These are phyloP conservation scores for Lentinula raphanica DNA, from an alignment of 768 basidiomycete genomes.

Conservation along the genomic window DNA sequence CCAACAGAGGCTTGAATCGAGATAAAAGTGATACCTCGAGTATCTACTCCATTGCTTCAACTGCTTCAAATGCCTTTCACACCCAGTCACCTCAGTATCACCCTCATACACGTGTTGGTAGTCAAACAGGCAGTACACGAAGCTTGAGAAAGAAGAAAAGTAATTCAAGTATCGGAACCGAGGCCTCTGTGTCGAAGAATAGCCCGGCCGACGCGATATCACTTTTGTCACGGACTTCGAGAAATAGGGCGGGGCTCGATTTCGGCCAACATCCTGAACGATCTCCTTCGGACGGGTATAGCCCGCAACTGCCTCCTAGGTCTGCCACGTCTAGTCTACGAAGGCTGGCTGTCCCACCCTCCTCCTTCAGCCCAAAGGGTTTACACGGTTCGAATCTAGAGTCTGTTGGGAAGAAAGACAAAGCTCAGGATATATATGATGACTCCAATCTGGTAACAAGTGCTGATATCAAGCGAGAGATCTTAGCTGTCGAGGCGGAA, in stretches of 20 bases:
- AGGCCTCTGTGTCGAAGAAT: slow-evolving; percentile 26
- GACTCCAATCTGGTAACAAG: slow-evolving; percentile 57
- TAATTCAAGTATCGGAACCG: slow-evolving; percentile 41
- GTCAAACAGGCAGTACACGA: slow-evolving; percentile 12
- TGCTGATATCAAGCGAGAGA: slow-evolving; percentile 60
- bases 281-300: slow-evolving; percentile 22
- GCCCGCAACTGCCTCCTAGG: slow-evolving; percentile 32
- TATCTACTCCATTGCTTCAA: slow-evolving; percentile 27
- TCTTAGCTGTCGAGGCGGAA: slow-evolving; percentile 66
- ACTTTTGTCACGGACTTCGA: slow-evolving; percentile 38
- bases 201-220: slow-evolving; percentile 35
- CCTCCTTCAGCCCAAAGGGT: slow-evolving; percentile 42
- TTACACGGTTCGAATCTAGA: slow-evolving; percentile 29
- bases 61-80: slow-evolving; percentile 33
- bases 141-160: slow-evolving; percentile 46
- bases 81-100: slow-evolving; percentile 13
- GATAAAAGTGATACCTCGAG: slow-evolving; percentile 46
- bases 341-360: slow-evolving; percentile 50
- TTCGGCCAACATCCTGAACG: slow-evolving; percentile 17
- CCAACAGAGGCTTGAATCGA: slow-evolving; percentile 17
- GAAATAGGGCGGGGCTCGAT: slow-evolving; percentile 6
- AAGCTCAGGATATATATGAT: slow-evolving; percentile 39
- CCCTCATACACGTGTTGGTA: not conserved
- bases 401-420: slow-evolving; percentile 23
- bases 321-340: slow-evolving; percentile 42